Base-by-base conservation (phyloP, 257 asterid genomes). In the Nicotiana undulata region DNA sequence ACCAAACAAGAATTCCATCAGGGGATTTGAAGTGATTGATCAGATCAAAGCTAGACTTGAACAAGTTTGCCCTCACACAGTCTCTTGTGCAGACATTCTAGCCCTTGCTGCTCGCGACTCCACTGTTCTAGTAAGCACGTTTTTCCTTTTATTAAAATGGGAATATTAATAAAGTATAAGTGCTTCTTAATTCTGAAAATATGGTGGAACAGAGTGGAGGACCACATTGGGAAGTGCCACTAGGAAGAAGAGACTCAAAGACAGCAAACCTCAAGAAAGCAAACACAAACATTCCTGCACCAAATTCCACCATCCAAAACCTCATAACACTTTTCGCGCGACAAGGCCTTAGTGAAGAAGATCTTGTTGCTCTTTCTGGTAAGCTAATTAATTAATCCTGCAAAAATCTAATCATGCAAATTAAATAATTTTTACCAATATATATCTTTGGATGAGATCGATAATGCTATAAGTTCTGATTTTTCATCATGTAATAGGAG, bases 331-430 rank as follows among this genome's bases (percentile, higher is more conserved):
- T 84, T 74, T 94, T 91, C 87, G 83, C 51, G 28, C 88, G 81
- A 68, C 89, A 94, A 84, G 97, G 95, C 82, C 92, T 91, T 37
- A 32, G 83, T 31, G 85, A 85, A 75, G 84, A 90, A 80, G 98
- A 92, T 80, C 95, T 94, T 26, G 97, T 92, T 34, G 92, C 97
- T 80, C 95, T 91, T 37, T 94, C 97, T 0, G 97, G 98, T 91
- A 32, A 75, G 77, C 59, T 20, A 68, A 26, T 26, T 26, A 26
- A 26, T 26, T 26, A 26, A 0, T 22, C 34, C 18, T 10, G 34
- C 34, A 22, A 24, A 61, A 60, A 2, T 20, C 16, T 22, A 40
- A 8, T 40, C 46, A 8, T 40, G 46, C 46, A 8, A 37, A 29
- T 29, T 29, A 29, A 29, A 10, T 49, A 4, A 49, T 13, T 11